Evolutionary conservation across 2,329 filamentous ascomycete genomes (phyloP).

Genomic region (Pseudocercospora macadamiae): DNA sequence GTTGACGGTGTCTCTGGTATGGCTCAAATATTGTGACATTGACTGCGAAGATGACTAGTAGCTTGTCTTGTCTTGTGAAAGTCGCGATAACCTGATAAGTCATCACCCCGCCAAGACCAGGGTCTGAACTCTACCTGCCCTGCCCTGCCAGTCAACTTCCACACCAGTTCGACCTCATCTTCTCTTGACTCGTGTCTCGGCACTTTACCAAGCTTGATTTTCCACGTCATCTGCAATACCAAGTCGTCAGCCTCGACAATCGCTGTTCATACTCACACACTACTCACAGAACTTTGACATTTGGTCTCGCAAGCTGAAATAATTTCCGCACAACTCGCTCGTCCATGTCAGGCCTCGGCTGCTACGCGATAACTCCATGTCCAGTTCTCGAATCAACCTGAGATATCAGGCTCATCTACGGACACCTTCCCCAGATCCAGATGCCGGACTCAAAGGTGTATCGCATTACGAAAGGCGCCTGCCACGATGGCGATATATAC

Average conservation of each 20-base stretch:
- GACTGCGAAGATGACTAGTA: no score
- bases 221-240: background rate
- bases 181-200: background rate
- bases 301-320: background rate
- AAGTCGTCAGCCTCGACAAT: background rate
- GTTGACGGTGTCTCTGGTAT: background rate
- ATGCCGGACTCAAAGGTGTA: conserved; percentile 78
- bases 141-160: background rate
- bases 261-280: background rate
- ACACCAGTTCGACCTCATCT: background rate
- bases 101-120: background rate
- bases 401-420: conserved; percentile 33
- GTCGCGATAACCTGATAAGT: background rate
- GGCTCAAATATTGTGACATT: no score
- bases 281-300: background rate
- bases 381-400: conserved; percentile 18
- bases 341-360: conserved; percentile 24
- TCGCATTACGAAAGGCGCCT: conserved; percentile 69
- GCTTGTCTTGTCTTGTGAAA: background rate
- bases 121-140: conserved; percentile 1
- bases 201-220: background rate
- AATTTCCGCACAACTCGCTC: background rate
- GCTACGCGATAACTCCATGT: conserved; percentile 22
- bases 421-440: conserved; percentile 44
- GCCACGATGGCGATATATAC: conserved; percentile 82